phyloP scores from a whole-genome alignment of 768 basidiomycete genomes.

The Lentinula sp. region DNA sequence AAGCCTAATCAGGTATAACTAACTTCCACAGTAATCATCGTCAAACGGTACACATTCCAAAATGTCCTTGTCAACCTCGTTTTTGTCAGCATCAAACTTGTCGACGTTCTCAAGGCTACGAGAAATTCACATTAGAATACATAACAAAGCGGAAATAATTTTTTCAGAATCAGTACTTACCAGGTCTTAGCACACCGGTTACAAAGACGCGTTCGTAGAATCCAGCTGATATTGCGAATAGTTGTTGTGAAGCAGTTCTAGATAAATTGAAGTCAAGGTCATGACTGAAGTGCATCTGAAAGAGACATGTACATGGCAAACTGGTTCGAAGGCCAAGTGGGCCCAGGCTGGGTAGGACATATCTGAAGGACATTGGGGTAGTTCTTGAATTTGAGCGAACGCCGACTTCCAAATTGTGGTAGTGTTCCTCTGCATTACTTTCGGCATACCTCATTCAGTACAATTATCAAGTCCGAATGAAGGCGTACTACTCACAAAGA shows the following conservation, averaged over 20 bases:
- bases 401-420: slow-evolving; percentile 15
- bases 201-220: not conserved
- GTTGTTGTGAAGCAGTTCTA: not conserved
- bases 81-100: not conserved
- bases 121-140: not conserved
- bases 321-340: slow-evolving; percentile 17
- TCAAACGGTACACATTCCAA: not conserved
- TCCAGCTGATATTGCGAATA: slow-evolving; percentile 1
- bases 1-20: not conserved
- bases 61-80: not conserved
- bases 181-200: not conserved
- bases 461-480: too few relatives aligned
- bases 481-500: not conserved
- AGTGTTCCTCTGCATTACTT: slow-evolving; percentile 7
- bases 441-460: not conserved
- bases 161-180: not conserved
- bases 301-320: slow-evolving; percentile 19
- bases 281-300: not conserved
- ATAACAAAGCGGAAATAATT: not conserved
- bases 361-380: slow-evolving; percentile 19
- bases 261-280: not conserved
- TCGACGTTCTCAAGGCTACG: not conserved
- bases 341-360: slow-evolving; percentile 20
- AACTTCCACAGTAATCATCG: not conserved
- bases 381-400: slow-evolving; percentile 8